Evolutionary conservation across 1,284 basidiomycete species (phyloP).

Genomic region (Bondarzewia mesenterica): DNA sequence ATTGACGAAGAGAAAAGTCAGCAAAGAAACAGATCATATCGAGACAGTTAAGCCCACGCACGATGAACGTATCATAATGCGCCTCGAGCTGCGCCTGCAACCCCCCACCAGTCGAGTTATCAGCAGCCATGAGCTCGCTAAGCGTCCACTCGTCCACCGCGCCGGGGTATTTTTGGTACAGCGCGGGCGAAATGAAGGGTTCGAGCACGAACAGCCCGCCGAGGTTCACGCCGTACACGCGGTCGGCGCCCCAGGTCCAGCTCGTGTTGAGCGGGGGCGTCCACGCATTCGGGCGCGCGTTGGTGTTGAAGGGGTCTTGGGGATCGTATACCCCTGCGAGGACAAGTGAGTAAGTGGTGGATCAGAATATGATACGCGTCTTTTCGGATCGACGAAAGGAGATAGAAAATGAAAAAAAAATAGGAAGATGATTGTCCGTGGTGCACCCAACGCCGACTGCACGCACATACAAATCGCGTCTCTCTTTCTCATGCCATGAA

Average conservation of each 20-base stretch:
- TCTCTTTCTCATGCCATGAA: too few species aligned
- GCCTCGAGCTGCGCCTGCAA: slow-evolving; percentile 24
- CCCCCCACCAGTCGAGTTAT: slow-evolving; percentile 25
- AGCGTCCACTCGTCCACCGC: slow-evolving; percentile 57
- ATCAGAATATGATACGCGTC: too few species aligned
- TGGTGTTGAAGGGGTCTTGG: slow-evolving; percentile 64
- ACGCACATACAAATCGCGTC: too few species aligned
- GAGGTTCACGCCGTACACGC: slow-evolving; percentile 51
- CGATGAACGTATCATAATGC: slow-evolving; percentile 54
- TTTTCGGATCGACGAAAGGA: too few species aligned
- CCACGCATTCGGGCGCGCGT: slow-evolving; percentile 63
- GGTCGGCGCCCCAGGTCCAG: slow-evolving; percentile 57
- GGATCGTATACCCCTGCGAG: slow-evolving; percentile 54
- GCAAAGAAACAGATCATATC: too few species aligned
- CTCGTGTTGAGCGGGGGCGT: slow-evolving; percentile 61
- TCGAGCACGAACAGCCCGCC: slow-evolving; percentile 70
- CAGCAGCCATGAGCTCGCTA: slow-evolving; percentile 29
- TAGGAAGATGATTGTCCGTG: too few species aligned
- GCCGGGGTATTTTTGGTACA: slow-evolving; percentile 64
- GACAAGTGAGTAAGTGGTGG: too few species aligned
- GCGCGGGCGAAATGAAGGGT: slow-evolving; percentile 74
- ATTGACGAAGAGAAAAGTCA: too few species aligned
- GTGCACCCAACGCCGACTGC: too few species aligned
- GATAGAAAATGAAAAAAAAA: too few species aligned
- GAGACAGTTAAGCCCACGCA: too few species aligned